Evolutionary conservation across 257 asterid species (phyloP), one percentile per base, ranked within the genome.

Genomic region (Scutellaria baicalensis): DNA sequence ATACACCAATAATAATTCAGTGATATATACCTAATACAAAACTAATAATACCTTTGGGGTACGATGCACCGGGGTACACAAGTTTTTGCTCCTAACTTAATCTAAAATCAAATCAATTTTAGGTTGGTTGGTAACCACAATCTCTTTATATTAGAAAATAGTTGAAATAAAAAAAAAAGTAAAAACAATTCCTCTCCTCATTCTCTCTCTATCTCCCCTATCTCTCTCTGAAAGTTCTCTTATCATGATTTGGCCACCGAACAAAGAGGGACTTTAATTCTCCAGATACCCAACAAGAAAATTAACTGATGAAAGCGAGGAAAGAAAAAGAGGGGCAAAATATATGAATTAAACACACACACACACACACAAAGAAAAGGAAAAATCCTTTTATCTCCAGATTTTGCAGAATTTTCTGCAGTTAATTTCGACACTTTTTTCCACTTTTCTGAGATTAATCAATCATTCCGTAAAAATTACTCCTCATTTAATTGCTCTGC

Each of bases 391-490:
- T 36, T 39, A 1, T 59, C 40, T 27, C 43, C 61, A 50, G 58
- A 42, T 68, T 58, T 68, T 48, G 73, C 63, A 61, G 64, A 63
- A 64, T 36, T 44, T 58, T 74, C 60, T 36, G 71, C 75, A 62
- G 70, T 66, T 69, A 52, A 68, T 13, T 63, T 50, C 35, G 16
- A 6, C 63, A 56, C 73, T 61, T 59, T 48, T 55, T 61, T 35
- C 51, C 78, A 49, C 51, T 64, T 64, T 42, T 31, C 67, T 43
- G 40, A 55, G 68, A 61, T 52, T 20, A 49, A 64, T 27, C 31
- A 64, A 69, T 57, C 70, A 55, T 71, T 65, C 72, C 83, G 71
- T 81, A 75, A 69, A 64, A 70, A 49, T 68, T 63, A 81, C 82
- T 82, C 73, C 40, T 75, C 75, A 70, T 72, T 76, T 76, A 79